Conservation (phyloP, 208 protist species). For the Cochliopodium minus region DNA sequence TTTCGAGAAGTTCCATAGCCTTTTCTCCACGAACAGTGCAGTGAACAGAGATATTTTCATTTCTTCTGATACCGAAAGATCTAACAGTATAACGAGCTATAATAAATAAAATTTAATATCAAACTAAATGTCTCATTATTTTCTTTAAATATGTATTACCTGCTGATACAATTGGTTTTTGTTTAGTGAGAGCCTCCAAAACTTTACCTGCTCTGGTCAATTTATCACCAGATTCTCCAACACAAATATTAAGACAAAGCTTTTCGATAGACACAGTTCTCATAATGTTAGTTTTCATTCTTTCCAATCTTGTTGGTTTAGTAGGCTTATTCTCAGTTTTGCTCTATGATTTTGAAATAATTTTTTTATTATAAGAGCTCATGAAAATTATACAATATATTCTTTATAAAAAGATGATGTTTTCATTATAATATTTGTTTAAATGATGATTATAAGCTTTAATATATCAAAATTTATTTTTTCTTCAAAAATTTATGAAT, state of each 20-base stretch:
- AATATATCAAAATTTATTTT: no score
- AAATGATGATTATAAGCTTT: no score
- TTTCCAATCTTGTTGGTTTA: slow-evolving; percentile 8
- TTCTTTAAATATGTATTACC: slow-evolving; percentile 20
- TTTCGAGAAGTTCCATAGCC: slow-evolving; percentile 94
- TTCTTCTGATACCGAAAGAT: slow-evolving; percentile 95
- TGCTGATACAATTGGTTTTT: slow-evolving; percentile 86
- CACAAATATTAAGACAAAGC: slow-evolving; percentile 97
- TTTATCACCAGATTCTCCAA: slow-evolving; percentile 94
- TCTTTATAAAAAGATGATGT: no score
- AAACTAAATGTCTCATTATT: not conserved
- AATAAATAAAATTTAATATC: slow-evolving; percentile 3
- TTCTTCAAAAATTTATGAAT: no score
- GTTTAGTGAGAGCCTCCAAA: slow-evolving; percentile 92
- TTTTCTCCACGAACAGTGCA: slow-evolving; percentile 97
- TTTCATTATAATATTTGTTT: no score
- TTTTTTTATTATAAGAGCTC: no score
- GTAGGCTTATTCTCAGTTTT: not conserved
- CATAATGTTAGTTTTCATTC: slow-evolving; percentile 79
- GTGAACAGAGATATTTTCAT: slow-evolving; percentile 97
- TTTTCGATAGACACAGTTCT: slow-evolving; percentile 91
- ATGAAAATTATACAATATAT: no score
- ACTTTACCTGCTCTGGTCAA: slow-evolving; percentile 96
- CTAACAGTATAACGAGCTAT: slow-evolving; percentile 91
- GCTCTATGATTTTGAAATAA: no score